phyloP scores from a whole-genome alignment of 2,329 filamentous ascomycete species.

The Dactylonectria estremocensis region DNA sequence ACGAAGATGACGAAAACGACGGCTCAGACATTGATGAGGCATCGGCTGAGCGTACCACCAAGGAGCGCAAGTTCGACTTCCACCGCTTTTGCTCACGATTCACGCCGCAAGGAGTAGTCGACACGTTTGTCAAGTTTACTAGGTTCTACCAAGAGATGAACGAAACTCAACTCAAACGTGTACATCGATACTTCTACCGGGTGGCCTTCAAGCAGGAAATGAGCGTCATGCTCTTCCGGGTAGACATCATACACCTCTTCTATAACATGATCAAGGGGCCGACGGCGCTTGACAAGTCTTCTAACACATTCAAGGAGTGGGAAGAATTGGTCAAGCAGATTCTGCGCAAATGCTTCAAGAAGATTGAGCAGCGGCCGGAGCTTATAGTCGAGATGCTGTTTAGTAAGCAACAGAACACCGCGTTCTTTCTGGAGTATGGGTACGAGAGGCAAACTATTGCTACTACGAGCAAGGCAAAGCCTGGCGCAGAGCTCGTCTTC shows the following conservation, averaged over 20 bases:
- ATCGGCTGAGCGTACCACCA: slow-evolving; percentile 78
- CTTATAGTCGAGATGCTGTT: slow-evolving; percentile 94
- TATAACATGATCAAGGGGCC: slow-evolving; percentile 94
- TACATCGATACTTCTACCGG: slow-evolving; percentile 94
- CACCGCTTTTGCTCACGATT: slow-evolving; percentile 86
- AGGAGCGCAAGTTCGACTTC: slow-evolving; percentile 96
- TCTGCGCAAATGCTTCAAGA: slow-evolving; percentile 84
- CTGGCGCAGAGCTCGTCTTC: slow-evolving; percentile 88
- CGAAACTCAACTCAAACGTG: slow-evolving; percentile 86
- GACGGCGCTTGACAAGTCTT: slow-evolving; percentile 78
- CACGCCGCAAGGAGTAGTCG: slow-evolving; percentile 85
- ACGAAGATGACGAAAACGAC: slow-evolving; percentile 73
- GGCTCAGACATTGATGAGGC: slow-evolving; percentile 81
- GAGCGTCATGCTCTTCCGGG: slow-evolving; percentile 87
- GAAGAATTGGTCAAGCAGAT: slow-evolving; percentile 90
- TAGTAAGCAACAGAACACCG: slow-evolving; percentile 87
- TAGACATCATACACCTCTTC: slow-evolving; percentile 91
- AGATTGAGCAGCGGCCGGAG: slow-evolving; percentile 87
- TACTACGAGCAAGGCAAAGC: slow-evolving; percentile 71
- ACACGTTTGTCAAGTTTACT: slow-evolving; percentile 88
- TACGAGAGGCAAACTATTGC: slow-evolving; percentile 86
- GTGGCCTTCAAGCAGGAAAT: slow-evolving; percentile 96
- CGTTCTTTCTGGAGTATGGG: slow-evolving; percentile 92
- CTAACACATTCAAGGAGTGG: slow-evolving; percentile 87
- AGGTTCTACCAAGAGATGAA: slow-evolving; percentile 86